Base-by-base conservation (phyloP, 2,329 filamentous ascomycete species). In the Ascochyta koolunga region DNA sequence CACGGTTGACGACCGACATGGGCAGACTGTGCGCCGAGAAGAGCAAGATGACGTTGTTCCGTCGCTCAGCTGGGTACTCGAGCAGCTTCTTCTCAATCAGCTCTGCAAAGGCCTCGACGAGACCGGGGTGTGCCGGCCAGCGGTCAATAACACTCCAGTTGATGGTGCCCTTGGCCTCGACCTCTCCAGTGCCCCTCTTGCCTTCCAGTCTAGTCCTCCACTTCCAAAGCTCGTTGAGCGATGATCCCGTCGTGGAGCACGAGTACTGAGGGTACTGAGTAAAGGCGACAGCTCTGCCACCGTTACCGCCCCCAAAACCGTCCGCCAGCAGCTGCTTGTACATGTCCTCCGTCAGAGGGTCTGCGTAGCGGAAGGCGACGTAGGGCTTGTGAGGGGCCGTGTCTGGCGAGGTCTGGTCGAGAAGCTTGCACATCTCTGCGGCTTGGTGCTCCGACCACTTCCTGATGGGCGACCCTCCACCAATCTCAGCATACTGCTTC, bases 251-350 rank as follows among this genome's bases (percentile, higher is more conserved):
- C 1, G 95, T 99, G 18, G 92, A 96, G 79, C 96, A 99, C 18
- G 91, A 96, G 77, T 99, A 99, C 74, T 99, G 95, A 2, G 95
- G 95, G 68, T 99, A 99, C 76, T 99, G 95, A 24, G 93, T 97
- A 71, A 99, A 99, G 1, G 95, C 95, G 4, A 99, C 92, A 1
- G 96, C 95, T 54, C 95, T 85, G 3, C 93, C 93, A n/a, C 93
- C 93, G 56, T 86, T 91, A 4, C 93, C 93, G 47, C 87, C 86
- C 10, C 93, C 93, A 71, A 98, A 96, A 0, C 95, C 95, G 72
- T 99, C 95, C 7, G 86, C 86, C 21, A 99, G 78, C 60, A 99
- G 77, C 67, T 86, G 84, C 48, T 85, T 82, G 74, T 99, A 98
- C 86, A 93, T 96, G 65, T 96, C 87, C 78, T 98, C 95, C 2